Evolutionary conservation across 768 basidiomycete species (phyloP).

Genomic region (Leucocoprinus sp.): DNA sequence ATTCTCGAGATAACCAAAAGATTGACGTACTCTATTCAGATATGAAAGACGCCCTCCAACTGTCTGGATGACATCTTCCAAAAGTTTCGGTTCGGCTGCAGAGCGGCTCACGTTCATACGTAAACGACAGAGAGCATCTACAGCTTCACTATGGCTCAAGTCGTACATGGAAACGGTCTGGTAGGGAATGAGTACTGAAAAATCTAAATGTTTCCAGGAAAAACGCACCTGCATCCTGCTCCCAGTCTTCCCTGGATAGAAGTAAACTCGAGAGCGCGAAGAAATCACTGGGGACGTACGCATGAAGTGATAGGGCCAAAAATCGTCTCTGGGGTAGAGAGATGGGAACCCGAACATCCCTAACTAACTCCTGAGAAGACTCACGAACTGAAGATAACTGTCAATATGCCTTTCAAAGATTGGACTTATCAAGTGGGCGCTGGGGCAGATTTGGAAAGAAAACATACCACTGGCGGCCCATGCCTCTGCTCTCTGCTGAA

Average conservation of each 20-base stretch:
- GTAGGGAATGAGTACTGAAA: neutral
- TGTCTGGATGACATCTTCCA: constrained; percentile 43
- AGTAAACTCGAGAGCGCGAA: neutral
- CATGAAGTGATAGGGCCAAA: constrained; percentile 4
- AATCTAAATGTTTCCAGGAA: neutral
- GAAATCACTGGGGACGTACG: neutral
- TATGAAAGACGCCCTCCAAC: constrained; percentile 80
- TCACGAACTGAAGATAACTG: constrained; percentile 72
- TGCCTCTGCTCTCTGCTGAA: constrained; percentile 79
- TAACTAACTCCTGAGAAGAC: constrained; percentile 18
- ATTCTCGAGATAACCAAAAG: neutral
- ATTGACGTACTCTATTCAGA: constrained; percentile 43
- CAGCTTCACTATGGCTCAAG: constrained; percentile 49
- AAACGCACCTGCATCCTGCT: constrained; percentile 48
- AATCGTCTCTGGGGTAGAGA: constrained; percentile 4
- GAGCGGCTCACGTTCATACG: constrained; percentile 32
- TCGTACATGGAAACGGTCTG: constrained; percentile 70
- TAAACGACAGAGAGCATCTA: constrained; percentile 46
- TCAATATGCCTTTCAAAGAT: constrained; percentile 55
- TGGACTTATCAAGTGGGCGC: neutral
- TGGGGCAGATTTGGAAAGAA: constrained; percentile 4
- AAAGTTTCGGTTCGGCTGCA: constrained; percentile 23
- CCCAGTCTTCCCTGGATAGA: constrained; percentile 5
- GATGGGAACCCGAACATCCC: constrained; percentile 10
- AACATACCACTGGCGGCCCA: constrained; percentile 73